Base-by-base conservation (phyloP, 2,329 filamentous ascomycete species). In the Aotearoamyces nothofagi region DNA sequence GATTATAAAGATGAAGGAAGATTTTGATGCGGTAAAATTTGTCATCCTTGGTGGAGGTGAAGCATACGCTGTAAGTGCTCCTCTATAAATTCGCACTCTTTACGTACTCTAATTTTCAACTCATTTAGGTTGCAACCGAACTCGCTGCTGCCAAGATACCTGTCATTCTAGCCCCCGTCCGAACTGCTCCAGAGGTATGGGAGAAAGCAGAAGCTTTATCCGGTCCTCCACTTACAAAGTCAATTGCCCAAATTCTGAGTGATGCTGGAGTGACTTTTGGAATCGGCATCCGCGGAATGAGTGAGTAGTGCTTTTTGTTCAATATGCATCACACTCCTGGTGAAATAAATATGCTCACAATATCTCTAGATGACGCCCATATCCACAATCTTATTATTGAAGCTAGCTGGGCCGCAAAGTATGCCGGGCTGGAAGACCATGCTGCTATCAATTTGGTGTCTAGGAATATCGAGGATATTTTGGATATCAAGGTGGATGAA, bases 221-320 rank as follows among this genome's bases (percentile, higher is more conserved):
- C 0, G 58, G 58, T 0, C 58, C 57, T 4, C 59, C 59, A 3
- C 46, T 63, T 3, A 53, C 45, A 4, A 46, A 41, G 16, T 56
- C 49, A 22, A 44, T 55, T 2, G 54, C 55, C 2, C 47, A 52
- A 8, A 43, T 56, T 2, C 43, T 62, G n/a, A 39, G 39, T 9
- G 55, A 55, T 19, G 56, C 56, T 3, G 54, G 55, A 5, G 56
- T 59, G 3, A 39, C 46, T 10, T 54, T 50, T 27, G 53, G 44
- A 5, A 25, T 58, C 4, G 44, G 50, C 5, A 38, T 53, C 17
- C 16, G 8, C 17, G 15, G 3, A 13, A 24, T 9, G 38, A 39
- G 24, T 44, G 38, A 5, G n/a, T n/a, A n/a, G n/a, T n/a, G n/a
- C n/a, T n/a, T n/a, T n/a, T n/a, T n/a, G n/a, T n/a, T n/a, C n/a